Conservation (phyloP, 352 stramenopile species). For the Phytophthora hybrid region DNA sequence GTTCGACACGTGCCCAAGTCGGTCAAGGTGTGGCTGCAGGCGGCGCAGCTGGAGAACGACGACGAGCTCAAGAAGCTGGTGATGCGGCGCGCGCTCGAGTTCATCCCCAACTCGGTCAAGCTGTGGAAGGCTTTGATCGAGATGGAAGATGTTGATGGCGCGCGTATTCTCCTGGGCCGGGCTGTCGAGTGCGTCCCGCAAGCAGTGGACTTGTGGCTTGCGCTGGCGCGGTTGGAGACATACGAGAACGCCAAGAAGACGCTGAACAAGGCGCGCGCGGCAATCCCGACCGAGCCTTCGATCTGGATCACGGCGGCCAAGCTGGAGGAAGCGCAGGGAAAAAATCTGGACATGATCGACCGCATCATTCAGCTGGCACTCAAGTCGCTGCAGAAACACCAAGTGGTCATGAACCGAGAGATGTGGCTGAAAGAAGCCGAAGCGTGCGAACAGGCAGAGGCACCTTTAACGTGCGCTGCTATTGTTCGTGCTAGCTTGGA, state of each 20-base stretch:
- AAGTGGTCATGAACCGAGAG: constrained; percentile 94
- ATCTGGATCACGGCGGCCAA: constrained; percentile 99
- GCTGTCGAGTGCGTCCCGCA: constrained; percentile 99
- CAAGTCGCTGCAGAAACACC: constrained; percentile 90
- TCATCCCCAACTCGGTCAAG: constrained; percentile 97
- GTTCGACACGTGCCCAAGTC: constrained; percentile 94
- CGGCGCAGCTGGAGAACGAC: constrained; percentile 94
- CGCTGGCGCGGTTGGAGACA: constrained; percentile 97
- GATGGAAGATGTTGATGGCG: constrained; percentile 97
- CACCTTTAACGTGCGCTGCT: constrained; percentile 94
- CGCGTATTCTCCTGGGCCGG: constrained; percentile 94
- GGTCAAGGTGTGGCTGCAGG: constrained; percentile 97
- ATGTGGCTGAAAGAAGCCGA: constrained; percentile 98
- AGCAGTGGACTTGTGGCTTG: constrained; percentile 98
- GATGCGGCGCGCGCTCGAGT: constrained; percentile 93
- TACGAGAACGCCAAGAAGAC: constrained; percentile 99
- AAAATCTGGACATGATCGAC: constrained; percentile 87
- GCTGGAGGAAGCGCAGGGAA: constrained; percentile 97
- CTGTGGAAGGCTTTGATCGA: constrained; percentile 99
- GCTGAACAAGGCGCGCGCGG: constrained; percentile 95
- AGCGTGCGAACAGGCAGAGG: constrained; percentile 91
- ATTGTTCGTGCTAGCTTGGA: constrained; percentile 95
- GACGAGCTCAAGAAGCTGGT: constrained; percentile 92
- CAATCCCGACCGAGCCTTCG: constrained; percentile 95
- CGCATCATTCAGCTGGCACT: constrained; percentile 85